These are phyloP conservation scores for Candida taoyuanica DNA, from an alignment of 805 yeast genomes.

Conservation along the genomic window DNA sequence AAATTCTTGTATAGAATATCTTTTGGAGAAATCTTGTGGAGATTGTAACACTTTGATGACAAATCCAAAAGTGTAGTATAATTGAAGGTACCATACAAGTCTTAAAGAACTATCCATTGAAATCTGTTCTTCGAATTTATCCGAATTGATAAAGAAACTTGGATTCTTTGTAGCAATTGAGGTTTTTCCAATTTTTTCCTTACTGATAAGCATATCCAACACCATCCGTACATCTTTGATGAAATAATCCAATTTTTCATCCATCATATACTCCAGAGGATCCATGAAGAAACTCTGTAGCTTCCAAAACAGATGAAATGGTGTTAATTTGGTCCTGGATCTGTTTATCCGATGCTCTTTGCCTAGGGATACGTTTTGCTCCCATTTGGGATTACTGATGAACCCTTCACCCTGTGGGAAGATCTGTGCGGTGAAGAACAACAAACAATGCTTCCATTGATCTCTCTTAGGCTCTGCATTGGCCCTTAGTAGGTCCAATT, in stretches of 20 bases:
- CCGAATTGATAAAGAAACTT: conserved; percentile 13
- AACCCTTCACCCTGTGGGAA: conserved; percentile 12
- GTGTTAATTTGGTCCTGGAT: background rate
- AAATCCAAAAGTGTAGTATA: conserved; percentile 3
- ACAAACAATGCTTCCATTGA: conserved; percentile 14
- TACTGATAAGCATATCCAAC: background rate
- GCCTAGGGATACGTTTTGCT: conserved; percentile 12
- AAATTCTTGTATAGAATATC: background rate
- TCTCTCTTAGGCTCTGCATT: conserved; percentile 21
- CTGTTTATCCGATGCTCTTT: conserved; percentile 6
- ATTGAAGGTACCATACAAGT: conserved; percentile 14
- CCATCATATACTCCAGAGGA: conserved; percentile 8
- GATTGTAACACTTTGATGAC: conserved; percentile 1
- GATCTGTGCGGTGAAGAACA: conserved; percentile 14
- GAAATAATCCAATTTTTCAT: background rate
- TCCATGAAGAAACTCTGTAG: conserved; percentile 18
- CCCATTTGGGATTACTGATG: conserved; percentile 16
- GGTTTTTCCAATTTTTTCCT: background rate
- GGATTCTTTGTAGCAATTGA: conserved; percentile 12
- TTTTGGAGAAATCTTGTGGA: background rate
- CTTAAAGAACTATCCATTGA: conserved; percentile 16
- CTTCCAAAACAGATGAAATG: conserved; percentile 20
- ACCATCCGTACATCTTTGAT: background rate
- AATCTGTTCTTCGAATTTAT: conserved; percentile 17
- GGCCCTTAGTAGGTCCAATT: conserved; percentile 6